A percentile compares a stretch with the other conserved stretches of the same genome.
These are phyloP conservation scores for Starmerella floricola DNA, from an alignment of 805 yeast species.

Conservation along the genomic window DNA sequence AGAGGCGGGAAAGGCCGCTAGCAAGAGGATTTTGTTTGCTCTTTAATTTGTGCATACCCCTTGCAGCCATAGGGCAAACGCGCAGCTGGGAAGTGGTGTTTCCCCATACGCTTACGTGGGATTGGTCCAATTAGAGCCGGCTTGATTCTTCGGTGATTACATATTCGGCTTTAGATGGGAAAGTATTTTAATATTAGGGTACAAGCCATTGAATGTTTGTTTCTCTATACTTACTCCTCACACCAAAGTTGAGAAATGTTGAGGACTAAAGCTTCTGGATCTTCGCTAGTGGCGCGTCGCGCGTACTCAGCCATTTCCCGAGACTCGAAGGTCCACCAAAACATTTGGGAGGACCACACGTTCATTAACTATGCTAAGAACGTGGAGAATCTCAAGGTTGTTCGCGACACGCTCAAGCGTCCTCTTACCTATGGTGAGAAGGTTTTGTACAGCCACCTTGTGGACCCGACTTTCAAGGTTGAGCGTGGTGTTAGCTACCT, in stretches of 20 bases:
- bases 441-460: slow-evolving; percentile 87
- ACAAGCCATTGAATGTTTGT: background rate
- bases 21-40: no score
- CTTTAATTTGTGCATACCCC: no score
- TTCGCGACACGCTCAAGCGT: slow-evolving; percentile 65
- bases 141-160: slow-evolving; percentile 14
- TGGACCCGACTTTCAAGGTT: slow-evolving; percentile 76
- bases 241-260: slow-evolving; percentile 8
- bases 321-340: slow-evolving; percentile 69
- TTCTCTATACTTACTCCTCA: background rate
- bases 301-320: slow-evolving; percentile 32
- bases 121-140: slow-evolving; percentile 11
- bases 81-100: background rate
- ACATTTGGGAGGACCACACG: slow-evolving; percentile 48
- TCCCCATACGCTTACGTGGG: background rate
- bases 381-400: slow-evolving; percentile 76
- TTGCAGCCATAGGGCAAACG: background rate
- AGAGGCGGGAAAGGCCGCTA: no score
- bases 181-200: slow-evolving; percentile 13
- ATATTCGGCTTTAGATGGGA: slow-evolving; percentile 8
- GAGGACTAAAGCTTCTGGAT: slow-evolving; percentile 15
- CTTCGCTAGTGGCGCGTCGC: slow-evolving; percentile 19
- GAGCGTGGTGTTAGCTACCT: slow-evolving; percentile 82
- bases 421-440: slow-evolving; percentile 95
- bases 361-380: slow-evolving; percentile 87